Percentiles rank a stretch among this genome's conserved stretches.
These are phyloP conservation scores for Ogataea dorogensis DNA, from an alignment of 805 yeast species.

Conservation along the genomic window DNA sequence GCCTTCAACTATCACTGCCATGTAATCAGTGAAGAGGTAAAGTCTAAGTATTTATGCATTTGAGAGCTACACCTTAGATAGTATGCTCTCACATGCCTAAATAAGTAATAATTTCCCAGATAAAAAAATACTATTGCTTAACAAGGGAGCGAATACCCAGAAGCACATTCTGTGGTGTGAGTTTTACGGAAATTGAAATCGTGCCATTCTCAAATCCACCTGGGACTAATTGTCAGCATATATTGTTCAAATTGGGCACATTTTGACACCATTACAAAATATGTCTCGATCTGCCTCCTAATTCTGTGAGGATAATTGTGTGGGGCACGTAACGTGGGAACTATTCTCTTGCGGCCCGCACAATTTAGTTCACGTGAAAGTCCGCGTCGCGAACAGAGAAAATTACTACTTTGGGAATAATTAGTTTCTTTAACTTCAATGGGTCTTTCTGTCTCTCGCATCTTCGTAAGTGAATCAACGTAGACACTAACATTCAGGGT, in stretches of 20 bases:
- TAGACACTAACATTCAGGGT: slow-evolving; percentile 14
- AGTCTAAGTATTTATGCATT: neutral
- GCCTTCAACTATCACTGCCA: slow-evolving; percentile 9
- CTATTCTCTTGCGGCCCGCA: neutral
- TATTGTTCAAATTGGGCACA: no score
- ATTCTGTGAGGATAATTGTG: slow-evolving; percentile 1
- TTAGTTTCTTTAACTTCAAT: slow-evolving; percentile 6
- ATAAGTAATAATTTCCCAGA: slow-evolving; percentile 26
- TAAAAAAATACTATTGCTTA: slow-evolving; percentile 7
- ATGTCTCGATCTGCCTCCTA: neutral
- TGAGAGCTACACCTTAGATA: slow-evolving; percentile 5
- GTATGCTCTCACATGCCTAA: slow-evolving; percentile 21
- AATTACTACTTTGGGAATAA: slow-evolving; percentile 2
- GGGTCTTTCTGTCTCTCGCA: slow-evolving; percentile 25
- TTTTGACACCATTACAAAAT: neutral
- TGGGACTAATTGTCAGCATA: no score
- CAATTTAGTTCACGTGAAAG: neutral
- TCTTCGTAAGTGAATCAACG: slow-evolving; percentile 19
- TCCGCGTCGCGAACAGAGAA: slow-evolving; percentile 2
- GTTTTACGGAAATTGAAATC: neutral
- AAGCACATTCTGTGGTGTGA: neutral
- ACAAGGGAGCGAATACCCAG: neutral
- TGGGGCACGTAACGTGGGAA: neutral
- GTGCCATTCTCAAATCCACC: no score
- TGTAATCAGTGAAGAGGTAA: neutral